Base-by-base conservation (phyloP, 208 protist species). In the Angomonas deanei region DNA sequence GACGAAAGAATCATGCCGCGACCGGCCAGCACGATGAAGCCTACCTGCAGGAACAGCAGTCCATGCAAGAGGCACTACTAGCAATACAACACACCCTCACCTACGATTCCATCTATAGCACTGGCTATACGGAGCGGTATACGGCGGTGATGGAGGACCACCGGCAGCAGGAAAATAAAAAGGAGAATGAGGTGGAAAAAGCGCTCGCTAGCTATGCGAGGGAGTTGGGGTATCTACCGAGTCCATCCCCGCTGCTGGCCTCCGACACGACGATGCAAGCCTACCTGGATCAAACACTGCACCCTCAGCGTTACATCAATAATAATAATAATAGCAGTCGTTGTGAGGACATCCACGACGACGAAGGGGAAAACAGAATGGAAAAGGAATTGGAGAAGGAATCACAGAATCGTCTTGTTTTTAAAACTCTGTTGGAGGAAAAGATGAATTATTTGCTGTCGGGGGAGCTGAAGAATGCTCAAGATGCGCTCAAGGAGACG, bases 381-480 rank as follows among this genome's bases (percentile, higher is more conserved):
- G 5, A n/a, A 26, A 5, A 50, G 42, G 42, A 26, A 23, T 5
- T 59, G 28, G 28, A 34, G 5, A n/a, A 30, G 6, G 28, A 59
- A 30, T 3, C 1, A 8, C 53, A 21, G 53, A 42, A 30, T 28
- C 55, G 55, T 11, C 19, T 26, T 15, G 24, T 49, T 13, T 26
- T 49, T 6, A 11, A 30, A 19, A 23, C 4, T 26, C 55, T 61
- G 31, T 19, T 42, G 21, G 33, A 23, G 21, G 34, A 34, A 19
- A 61, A 61, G 23, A 8, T 61, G 6, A 32, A 61, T n/a, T 30
- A 24, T 27, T 21, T 61, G 34, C 33, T 61, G 55, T 21, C 42
- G 6, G n/a, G n/a, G 13, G 55, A 61, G 55, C 19, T 61, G 21
- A 13, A 17, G 33, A 31, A 15, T 3, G 34, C 55, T 2, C 26